Evolutionary conservation across 768 basidiomycete species (phyloP), one percentile per base, ranked within the genome.

Genomic region (Suillus variegatus): DNA sequence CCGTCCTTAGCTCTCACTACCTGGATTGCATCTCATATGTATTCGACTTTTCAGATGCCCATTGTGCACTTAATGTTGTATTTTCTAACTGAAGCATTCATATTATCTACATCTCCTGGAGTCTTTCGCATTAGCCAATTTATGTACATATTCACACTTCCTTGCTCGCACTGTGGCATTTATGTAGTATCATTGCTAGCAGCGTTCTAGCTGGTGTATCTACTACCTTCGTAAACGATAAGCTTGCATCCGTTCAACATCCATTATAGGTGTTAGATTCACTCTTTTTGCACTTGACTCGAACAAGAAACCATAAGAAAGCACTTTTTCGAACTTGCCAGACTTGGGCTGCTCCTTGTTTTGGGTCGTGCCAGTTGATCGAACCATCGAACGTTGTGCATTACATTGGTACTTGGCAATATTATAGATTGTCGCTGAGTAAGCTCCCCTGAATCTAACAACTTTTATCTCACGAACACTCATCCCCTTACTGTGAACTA

Each of bases 41-140:
- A 32, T 54, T 47, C 22, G 36, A 35, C 35, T 40, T n/a, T 20
- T 38, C 38, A 63, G 62, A 13, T 38, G 62, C 20, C 25, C 55
- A 63, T 14, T 28, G 51, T 10, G 51, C 62, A n/a, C 58, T 40
- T 41, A 60, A 60, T 60, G 57, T 43, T 63, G 62, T 63, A 63
- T 57, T 32, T 60, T 60, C 9, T 60, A 55, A 60, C 40, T 60
- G 38, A 56, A 61, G 25, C 55, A 41, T 63, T 61, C 38, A 32
- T 55, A 40, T 20, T 12, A 63, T 36, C 13, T 61, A 36, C 14
- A 9, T 63, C 22, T 61, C 52, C 52, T n/a, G 57, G 38, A 63
- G 52, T 28, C 62, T 63, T 61, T 38, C 25, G 38, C 57, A 61
- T 63, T 61, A 58, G 14, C 35, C 61, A 43, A 60, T 43, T 60